phyloP scores from a whole-genome alignment of 768 basidiomycete genomes.

The Trametes maxima region DNA sequence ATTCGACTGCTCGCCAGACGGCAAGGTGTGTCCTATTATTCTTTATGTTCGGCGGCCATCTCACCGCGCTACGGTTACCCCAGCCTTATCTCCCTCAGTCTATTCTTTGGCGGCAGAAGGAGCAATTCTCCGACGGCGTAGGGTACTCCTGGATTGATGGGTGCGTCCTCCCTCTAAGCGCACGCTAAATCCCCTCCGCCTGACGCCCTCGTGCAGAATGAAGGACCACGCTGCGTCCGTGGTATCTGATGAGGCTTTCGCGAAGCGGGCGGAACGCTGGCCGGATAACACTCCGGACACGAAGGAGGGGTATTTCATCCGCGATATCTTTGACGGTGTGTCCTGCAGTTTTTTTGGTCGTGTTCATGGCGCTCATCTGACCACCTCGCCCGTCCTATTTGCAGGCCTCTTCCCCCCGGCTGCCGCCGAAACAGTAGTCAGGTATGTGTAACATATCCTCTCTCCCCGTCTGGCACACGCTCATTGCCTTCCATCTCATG shows the following conservation, averaged over 20 bases:
- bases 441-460: constrained; percentile 48
- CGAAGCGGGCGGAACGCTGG: constrained; percentile 74
- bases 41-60: not conserved
- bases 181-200: not conserved
- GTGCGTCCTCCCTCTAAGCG: constrained; percentile 41
- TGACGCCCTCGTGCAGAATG: constrained; percentile 52
- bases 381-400: constrained; percentile 10
- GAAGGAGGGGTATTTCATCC: constrained; percentile 94
- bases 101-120: constrained; percentile 98
- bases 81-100: constrained; percentile 92
- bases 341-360: not conserved
- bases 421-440: constrained; percentile 89
- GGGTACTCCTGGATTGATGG: constrained; percentile 99
- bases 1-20: constrained; percentile 83
- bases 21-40: constrained; percentile 50
- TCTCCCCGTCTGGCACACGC: not conserved
- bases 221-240: constrained; percentile 80
- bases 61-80: not conserved
- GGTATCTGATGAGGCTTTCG: constrained; percentile 83
- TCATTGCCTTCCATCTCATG: constrained; percentile 2
- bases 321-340: constrained; percentile 87
- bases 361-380: constrained; percentile 4
- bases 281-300: constrained; percentile 84
- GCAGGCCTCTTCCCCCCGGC: constrained; percentile 81
- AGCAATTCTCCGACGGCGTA: constrained; percentile 98